Base-by-base conservation (phyloP, 768 basidiomycete species). In the Serendipita indica region DNA sequence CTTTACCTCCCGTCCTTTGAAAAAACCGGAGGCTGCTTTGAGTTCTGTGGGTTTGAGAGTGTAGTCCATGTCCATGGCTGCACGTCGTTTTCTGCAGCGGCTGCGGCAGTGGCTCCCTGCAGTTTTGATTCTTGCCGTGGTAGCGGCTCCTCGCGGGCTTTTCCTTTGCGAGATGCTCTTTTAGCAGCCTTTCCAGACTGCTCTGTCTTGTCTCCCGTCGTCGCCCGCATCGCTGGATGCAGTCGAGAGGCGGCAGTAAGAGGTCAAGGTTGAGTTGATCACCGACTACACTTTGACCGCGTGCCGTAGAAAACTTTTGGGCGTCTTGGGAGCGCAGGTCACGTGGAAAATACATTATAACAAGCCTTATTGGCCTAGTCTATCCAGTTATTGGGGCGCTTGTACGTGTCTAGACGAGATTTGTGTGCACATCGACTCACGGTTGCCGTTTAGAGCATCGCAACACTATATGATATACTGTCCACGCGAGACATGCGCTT, bases 1-100 rank as follows among this genome's bases (percentile, higher is more conserved):
- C n/a, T 73, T 61, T 67, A 91, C 92, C 82, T 83, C 71, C 88
- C 88, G 70, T 97, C 91, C 69, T 77, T 85, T 28, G 90, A 89
- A 69, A 92, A 91, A 62, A 91, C 72, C 34, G 89, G 84, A 3
- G 87, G 78, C 35, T 77, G 75, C 62, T 72, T 77, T 63, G 77
- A 84, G 41, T 79, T 76, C 57, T 75, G 76, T 7, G 81, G 75
- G 69, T 88, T 84, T 35, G 86, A 80, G 60, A 91, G 73, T 49
- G 79, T 33, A 14, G 32, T 28, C 61, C 62, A 63, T 34, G 56
- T 57, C 62, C 62, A 63, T 10, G 60, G 39, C n/a, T 61, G 20
- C 16, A 32, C 30, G 16, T 30, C 22, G 5, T 54, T 28, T 54
- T 54, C 30, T 27, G 49, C 20, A 10, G 22, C 30, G n/a, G 20